A percentile compares a stretch with the other conserved stretches of the same genome.
phyloP scores from a whole-genome alignment of 2,329 filamentous ascomycete species.

The Diplodia intermedia region DNA sequence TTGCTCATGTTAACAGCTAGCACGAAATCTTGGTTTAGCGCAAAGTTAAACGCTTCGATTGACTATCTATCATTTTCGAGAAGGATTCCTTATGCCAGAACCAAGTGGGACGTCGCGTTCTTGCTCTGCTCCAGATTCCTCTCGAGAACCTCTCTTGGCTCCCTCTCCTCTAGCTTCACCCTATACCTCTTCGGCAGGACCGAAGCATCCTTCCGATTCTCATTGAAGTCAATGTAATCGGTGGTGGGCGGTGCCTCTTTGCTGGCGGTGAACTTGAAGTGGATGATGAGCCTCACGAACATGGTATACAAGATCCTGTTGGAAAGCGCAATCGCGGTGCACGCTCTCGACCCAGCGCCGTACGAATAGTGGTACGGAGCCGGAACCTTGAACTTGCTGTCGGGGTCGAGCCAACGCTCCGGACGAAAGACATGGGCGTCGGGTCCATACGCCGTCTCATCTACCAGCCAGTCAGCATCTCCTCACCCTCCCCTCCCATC shows the following conservation, averaged over 20 bases:
- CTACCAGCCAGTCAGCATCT: constrained; percentile 2
- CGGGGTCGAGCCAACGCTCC: constrained; percentile 27
- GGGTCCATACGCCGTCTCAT: constrained; percentile 25
- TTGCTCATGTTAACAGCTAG: no score
- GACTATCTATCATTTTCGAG: neutral
- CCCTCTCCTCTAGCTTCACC: constrained; percentile 20
- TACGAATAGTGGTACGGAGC: constrained; percentile 29
- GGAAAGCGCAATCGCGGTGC: constrained; percentile 24
- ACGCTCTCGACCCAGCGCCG: constrained; percentile 29
- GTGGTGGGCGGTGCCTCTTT: constrained; percentile 16
- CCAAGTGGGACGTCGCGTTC: constrained; percentile 22
- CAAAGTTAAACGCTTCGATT: neutral
- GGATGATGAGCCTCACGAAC: constrained; percentile 28
- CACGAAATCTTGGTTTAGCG: neutral
- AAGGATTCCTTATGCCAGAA: neutral
- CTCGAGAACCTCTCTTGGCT: constrained; percentile 22
- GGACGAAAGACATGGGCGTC: constrained; percentile 28
- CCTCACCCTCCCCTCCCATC: no score
- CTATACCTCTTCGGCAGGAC: constrained; percentile 27
- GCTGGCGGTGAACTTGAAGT: constrained; percentile 28
- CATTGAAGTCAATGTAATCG: constrained; percentile 31
- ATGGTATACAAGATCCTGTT: constrained; percentile 26
- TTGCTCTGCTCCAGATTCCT: constrained; percentile 24
- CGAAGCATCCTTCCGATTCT: constrained; percentile 26
- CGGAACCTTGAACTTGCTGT: constrained; percentile 19